phyloP scores from a whole-genome alignment of 1,139 yeast genomes.

The Pichia sp. region DNA sequence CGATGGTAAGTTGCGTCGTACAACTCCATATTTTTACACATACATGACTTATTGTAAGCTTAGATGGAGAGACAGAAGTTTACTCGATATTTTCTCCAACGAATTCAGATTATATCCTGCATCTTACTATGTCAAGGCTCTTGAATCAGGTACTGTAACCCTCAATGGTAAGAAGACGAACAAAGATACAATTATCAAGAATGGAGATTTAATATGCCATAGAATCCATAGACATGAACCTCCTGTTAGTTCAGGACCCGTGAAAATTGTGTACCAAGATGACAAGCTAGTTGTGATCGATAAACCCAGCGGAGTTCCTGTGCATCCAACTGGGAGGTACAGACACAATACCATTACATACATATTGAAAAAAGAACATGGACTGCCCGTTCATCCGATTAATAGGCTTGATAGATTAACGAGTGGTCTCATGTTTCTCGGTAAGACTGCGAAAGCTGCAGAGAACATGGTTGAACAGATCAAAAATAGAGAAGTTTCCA shows the following conservation, averaged over 20 bases:
- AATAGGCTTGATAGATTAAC: slow-evolving; percentile 88
- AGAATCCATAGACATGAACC: slow-evolving; percentile 88
- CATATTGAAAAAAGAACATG: slow-evolving; percentile 61
- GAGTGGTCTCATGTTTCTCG: slow-evolving; percentile 90
- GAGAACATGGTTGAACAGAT: slow-evolving; percentile 69
- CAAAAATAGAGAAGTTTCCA: slow-evolving; percentile 65
- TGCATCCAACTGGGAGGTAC: slow-evolving; percentile 93
- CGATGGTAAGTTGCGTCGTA: slow-evolving; percentile 60
- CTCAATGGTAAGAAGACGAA: slow-evolving; percentile 61
- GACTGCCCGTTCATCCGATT: slow-evolving; percentile 72
- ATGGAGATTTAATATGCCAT: slow-evolving; percentile 84
- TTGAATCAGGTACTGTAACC: slow-evolving; percentile 65
- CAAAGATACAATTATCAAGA: slow-evolving; percentile 58
- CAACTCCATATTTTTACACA: slow-evolving; percentile 81
- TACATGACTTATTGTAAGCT: slow-evolving; percentile 86
- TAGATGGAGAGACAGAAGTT: slow-evolving; percentile 80
- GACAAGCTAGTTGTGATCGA: slow-evolving; percentile 79
- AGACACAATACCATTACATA: slow-evolving; percentile 84
- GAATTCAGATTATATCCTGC: slow-evolving; percentile 83
- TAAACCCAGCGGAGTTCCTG: slow-evolving; percentile 94
- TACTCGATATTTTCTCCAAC: slow-evolving; percentile 69
- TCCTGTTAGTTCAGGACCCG: slow-evolving; percentile 66
- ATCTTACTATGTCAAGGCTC: slow-evolving; percentile 60
- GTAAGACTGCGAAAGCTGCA: slow-evolving; percentile 77
- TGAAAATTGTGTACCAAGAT: slow-evolving; percentile 71